These are phyloP conservation scores for Starmerella khaoyaiensis DNA, from an alignment of 805 yeast genomes.

Conservation along the genomic window DNA sequence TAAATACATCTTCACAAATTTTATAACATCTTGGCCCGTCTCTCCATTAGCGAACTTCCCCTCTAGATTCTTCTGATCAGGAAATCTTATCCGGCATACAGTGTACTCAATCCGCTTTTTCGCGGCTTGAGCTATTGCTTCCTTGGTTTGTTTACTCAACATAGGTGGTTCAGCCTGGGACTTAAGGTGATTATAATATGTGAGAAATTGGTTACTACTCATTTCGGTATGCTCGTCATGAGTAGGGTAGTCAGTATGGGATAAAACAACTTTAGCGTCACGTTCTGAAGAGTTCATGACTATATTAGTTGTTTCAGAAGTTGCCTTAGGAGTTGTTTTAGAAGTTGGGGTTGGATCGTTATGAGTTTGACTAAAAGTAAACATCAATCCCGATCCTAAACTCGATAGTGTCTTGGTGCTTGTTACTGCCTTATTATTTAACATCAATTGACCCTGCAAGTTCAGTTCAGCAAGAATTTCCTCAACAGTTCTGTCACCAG, in stretches of 20 bases:
- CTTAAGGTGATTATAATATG: constrained; percentile 39
- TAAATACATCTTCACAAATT: constrained; percentile 26
- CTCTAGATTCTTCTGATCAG: constrained; percentile 43
- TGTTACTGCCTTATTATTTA: constrained; percentile 4
- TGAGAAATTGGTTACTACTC: constrained; percentile 40
- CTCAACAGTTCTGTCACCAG: constrained; percentile 2
- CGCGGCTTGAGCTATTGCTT: constrained; percentile 24
- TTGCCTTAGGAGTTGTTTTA: too few relatives aligned
- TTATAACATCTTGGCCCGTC: constrained; percentile 29
- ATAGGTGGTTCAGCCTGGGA: constrained; percentile 32
- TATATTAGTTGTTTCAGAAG: too few relatives aligned
- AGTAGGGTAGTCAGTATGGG: neutral
- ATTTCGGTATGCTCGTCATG: constrained; percentile 30
- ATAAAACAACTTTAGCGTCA: neutral
- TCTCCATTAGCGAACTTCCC: constrained; percentile 37
- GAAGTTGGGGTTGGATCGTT: neutral
- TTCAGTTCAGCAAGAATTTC: constrained; percentile 11
- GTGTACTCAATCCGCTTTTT: constrained; percentile 26
- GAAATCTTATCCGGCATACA: constrained; percentile 41
- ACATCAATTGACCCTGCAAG: constrained; percentile 7
- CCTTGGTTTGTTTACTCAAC: constrained; percentile 33
- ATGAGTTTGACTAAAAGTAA: constrained; percentile 1
- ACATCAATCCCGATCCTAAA: constrained; percentile 13
- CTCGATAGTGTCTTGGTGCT: constrained; percentile 2
- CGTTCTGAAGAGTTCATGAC: too few relatives aligned